Evolutionary conservation across 768 basidiomycete species (phyloP).

Genomic region (Pulveroboletus ravenelii): DNA sequence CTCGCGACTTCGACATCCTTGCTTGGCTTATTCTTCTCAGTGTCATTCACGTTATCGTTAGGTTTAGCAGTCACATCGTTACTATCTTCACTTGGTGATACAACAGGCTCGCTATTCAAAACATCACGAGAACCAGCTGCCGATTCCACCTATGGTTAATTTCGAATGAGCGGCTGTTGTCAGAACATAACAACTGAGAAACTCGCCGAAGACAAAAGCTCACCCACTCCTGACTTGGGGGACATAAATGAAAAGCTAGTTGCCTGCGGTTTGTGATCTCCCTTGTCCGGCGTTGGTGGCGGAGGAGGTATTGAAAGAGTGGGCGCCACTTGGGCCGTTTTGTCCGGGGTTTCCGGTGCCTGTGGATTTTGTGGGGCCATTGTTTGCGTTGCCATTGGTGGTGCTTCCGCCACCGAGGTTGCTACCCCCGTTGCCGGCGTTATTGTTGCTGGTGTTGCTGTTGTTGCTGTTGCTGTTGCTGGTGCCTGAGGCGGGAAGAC

Average conservation of each 20-base stretch:
- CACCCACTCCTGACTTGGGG: slow-evolving; percentile 20
- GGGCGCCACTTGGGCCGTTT: not conserved
- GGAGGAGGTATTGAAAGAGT: not conserved
- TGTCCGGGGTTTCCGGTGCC: not conserved
- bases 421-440: not conserved
- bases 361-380: not conserved
- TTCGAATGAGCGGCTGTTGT: slow-evolving; percentile 29
- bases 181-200: slow-evolving; percentile 17
- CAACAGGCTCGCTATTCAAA: slow-evolving; percentile 22
- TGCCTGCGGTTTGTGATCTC: slow-evolving; percentile 1
- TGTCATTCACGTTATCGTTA: slow-evolving; percentile 20
- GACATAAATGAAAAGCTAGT: not conserved
- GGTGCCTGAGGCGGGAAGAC: slow-evolving; percentile 10
- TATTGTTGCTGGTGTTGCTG: not conserved
- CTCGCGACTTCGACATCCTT: slow-evolving; percentile 20
- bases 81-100: slow-evolving; percentile 25
- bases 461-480: not conserved
- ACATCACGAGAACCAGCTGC: slow-evolving; percentile 9
- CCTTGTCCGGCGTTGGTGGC: slow-evolving; percentile 2
- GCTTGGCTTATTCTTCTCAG: slow-evolving; percentile 25
- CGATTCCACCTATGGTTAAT: slow-evolving; percentile 15
- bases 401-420: not conserved
- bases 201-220: slow-evolving; percentile 33
- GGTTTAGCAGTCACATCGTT: slow-evolving; percentile 21
- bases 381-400: not conserved